Conservation (phyloP, 2,329 filamentous ascomycete species). For the Ceratocystis colombiana region DNA sequence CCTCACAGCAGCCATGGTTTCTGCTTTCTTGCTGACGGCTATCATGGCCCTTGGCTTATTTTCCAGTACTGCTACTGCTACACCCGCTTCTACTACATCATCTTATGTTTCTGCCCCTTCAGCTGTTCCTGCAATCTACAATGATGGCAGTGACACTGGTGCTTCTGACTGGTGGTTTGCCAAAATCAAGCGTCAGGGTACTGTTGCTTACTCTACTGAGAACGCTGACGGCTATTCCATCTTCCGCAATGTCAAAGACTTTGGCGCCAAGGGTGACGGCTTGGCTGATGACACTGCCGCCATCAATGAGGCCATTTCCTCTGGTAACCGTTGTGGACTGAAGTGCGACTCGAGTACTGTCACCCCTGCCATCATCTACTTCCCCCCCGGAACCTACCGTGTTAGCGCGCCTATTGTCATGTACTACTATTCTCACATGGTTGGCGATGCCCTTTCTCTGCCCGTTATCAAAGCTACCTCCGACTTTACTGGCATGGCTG, state of each 20-base stretch:
- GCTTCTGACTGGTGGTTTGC: constrained; percentile 59
- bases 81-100: constrained; percentile 16
- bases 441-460: no score
- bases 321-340: no score
- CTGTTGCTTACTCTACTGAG: constrained; percentile 45
- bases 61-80: constrained; percentile 19
- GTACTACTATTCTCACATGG: no score
- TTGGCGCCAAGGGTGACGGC: no score
- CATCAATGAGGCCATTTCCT: no score
- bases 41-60: constrained; percentile 25
- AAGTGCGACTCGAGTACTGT: no score
- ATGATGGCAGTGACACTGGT: constrained; percentile 30
- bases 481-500: no score
- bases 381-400: no score
- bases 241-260: constrained; percentile 64
- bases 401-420: no score
- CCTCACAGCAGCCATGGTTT: constrained; percentile 19
- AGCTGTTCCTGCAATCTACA: constrained; percentile 2
- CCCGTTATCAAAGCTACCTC: no score
- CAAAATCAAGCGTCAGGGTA: constrained; percentile 58
- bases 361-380: no score
- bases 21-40: constrained; percentile 23
- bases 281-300: no score
- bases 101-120: constrained; percentile 23
- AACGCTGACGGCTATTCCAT: constrained; percentile 53